phyloP scores from a whole-genome alignment of 1,284 basidiomycete genomes.

The Phylloporus gajari region DNA sequence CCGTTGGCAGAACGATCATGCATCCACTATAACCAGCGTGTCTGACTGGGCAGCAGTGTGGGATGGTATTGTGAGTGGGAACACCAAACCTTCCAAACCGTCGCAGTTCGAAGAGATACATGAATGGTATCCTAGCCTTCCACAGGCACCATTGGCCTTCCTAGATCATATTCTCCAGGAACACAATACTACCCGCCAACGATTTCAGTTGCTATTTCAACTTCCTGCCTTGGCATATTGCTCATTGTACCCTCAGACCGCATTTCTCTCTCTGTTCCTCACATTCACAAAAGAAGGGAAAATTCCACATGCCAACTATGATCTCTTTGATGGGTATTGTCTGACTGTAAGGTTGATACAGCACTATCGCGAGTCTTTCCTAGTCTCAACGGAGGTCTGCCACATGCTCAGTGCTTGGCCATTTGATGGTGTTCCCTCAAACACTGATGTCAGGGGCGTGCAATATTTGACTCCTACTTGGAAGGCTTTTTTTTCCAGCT shows the following conservation, averaged over 20 bases:
- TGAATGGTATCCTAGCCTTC: background rate
- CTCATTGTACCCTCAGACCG: background rate
- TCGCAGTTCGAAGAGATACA: background rate
- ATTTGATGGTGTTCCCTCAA: too few relatives aligned
- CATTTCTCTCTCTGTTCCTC: background rate
- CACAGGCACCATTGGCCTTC: background rate
- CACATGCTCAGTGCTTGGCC: too few relatives aligned
- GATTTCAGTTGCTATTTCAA: background rate
- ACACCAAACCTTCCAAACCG: background rate
- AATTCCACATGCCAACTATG: background rate
- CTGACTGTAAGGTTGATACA: too few relatives aligned
- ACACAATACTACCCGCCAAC: background rate
- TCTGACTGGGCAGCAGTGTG: background rate
- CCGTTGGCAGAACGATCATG: too few relatives aligned
- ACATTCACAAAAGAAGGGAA: background rate
- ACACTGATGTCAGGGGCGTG: too few relatives aligned
- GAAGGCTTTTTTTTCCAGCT: too few relatives aligned
- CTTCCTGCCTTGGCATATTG: background rate
- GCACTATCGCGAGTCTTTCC: too few relatives aligned
- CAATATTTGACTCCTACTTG: too few relatives aligned
- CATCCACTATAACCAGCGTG: too few relatives aligned
- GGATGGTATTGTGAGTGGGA: background rate
- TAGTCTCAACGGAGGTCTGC: too few relatives aligned
- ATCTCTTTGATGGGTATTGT: background rate
- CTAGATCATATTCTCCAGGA: background rate